Evolutionary conservation across 441 rosid genomes (phyloP).

Genomic region (Populus hybrid): DNA sequence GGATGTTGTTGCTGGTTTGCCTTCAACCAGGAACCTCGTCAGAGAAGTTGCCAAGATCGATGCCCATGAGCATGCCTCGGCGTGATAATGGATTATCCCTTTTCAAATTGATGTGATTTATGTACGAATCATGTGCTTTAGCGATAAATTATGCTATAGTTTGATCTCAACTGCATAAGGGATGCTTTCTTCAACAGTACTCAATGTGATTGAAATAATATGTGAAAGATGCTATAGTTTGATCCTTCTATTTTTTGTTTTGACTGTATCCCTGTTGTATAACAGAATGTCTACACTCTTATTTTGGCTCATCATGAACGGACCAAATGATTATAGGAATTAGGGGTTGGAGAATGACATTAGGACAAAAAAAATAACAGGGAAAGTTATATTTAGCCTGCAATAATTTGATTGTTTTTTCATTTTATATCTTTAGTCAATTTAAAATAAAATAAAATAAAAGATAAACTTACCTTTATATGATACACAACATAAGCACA

Average conservation of each 20-base stretch:
- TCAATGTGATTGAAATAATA: background rate
- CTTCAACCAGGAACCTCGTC: constrained; percentile 67
- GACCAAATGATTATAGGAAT: background rate
- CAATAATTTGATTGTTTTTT: background rate
- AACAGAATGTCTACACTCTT: background rate
- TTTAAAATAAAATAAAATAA: no score
- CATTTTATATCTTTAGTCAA: background rate
- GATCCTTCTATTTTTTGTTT: no score
- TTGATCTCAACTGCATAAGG: background rate
- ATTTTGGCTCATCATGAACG: background rate
- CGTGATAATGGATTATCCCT: constrained; percentile 20
- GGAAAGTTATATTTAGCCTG: background rate
- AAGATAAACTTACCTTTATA: background rate
- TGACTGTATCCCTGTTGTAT: no score
- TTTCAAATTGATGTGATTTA: background rate
- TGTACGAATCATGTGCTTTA: background rate
- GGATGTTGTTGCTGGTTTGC: constrained; percentile 75
- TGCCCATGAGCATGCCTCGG: constrained; percentile 37
- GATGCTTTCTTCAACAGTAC: background rate
- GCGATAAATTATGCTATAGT: background rate
- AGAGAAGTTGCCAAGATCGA: constrained; percentile 41
- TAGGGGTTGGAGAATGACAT: background rate
- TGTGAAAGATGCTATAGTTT: background rate
- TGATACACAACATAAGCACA: background rate
- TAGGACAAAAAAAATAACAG: background rate